Evolutionary conservation across 257 asterid species (phyloP).

Genomic region (Forsythia suspensa): DNA sequence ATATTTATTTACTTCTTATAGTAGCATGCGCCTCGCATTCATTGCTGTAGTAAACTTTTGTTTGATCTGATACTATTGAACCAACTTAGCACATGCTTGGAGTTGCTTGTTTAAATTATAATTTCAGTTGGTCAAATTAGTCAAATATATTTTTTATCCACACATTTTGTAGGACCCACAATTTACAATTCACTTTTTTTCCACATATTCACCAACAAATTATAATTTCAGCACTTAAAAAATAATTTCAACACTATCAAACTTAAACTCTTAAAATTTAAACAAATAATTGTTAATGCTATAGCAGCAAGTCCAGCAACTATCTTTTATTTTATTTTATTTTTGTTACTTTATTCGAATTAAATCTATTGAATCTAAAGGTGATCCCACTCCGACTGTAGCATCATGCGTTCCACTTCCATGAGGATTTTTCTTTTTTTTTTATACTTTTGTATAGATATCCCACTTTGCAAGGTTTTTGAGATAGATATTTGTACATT

Average conservation of each 20-base stretch:
- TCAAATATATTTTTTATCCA: too few relatives aligned
- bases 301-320: conserved; percentile 8
- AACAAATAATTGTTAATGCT: conserved; percentile 19
- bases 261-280: conserved; percentile 20
- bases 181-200: too few relatives aligned
- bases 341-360: conserved; percentile 30
- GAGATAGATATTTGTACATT: neutral
- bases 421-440: neutral
- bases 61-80: neutral
- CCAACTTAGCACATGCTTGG: too few relatives aligned
- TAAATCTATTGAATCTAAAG: conserved; percentile 26
- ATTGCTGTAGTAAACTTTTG: neutral
- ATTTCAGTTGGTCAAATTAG: too few relatives aligned
- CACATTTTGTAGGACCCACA: too few relatives aligned
- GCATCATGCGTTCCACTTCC: conserved; percentile 30
- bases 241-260: too few relatives aligned
- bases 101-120: too few relatives aligned
- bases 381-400: conserved; percentile 10
- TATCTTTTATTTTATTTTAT: neutral
- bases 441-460: neutral
- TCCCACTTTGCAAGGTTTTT: neutral
- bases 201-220: too few relatives aligned
- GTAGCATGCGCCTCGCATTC: too few relatives aligned
- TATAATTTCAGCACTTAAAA: too few relatives aligned
- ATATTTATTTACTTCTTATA: too few relatives aligned